These are phyloP conservation scores for Achlya hypogyna DNA, from an alignment of 352 stramenopile genomes.

Conservation along the genomic window DNA sequence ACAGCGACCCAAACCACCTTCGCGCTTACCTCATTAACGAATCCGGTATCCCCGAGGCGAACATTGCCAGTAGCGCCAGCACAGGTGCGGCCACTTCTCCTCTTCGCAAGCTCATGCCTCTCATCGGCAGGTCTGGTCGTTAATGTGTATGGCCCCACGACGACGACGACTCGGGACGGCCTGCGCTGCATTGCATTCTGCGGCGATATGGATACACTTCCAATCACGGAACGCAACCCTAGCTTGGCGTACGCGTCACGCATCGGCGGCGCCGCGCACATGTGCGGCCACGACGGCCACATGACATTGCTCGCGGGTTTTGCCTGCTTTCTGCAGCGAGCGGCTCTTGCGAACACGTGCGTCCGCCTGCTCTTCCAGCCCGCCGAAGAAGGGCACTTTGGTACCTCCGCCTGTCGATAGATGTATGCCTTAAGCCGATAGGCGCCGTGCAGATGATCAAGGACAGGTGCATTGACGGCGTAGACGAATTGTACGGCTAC, in stretches of 20 bases:
- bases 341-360: constrained; percentile 61
- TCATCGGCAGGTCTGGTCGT: constrained; percentile 58
- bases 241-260: constrained; percentile 70
- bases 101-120: background rate
- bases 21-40: constrained; percentile 62
- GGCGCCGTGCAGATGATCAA: constrained; percentile 91
- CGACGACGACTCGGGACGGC: constrained; percentile 35
- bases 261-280: constrained; percentile 62
- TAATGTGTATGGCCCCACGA: constrained; percentile 56
- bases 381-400: constrained; percentile 80
- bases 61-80: constrained; percentile 62
- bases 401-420: background rate
- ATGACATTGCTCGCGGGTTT: constrained; percentile 91
- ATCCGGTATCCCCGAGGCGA: constrained; percentile 58
- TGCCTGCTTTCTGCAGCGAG: constrained; percentile 57
- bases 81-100: constrained; percentile 27
- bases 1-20: constrained; percentile 80
- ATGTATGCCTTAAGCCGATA: constrained; percentile 20
- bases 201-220: constrained; percentile 95
- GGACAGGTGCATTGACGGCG: constrained; percentile 76
- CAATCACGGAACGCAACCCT: constrained; percentile 80
- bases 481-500: constrained; percentile 88
- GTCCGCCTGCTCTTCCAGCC: constrained; percentile 94
- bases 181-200: constrained; percentile 85
- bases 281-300: constrained; percentile 94